Evolutionary conservation across 176 grass and related monocot species (phyloP), one percentile per base, ranked within the genome.

Genomic region (Carex kokanica): DNA sequence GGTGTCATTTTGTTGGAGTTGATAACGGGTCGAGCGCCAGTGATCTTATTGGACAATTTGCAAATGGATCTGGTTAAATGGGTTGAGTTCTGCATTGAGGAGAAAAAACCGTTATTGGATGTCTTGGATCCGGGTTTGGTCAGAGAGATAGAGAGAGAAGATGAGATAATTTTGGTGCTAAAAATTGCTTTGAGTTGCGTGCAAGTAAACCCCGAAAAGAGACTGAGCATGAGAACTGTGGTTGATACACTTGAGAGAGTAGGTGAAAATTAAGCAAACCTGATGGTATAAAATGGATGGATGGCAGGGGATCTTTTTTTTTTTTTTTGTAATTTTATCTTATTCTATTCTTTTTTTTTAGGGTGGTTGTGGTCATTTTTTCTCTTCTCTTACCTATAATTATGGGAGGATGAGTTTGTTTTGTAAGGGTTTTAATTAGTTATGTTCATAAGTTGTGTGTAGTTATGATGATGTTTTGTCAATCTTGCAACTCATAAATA

Each of bases 1-100:
- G 95, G 95, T 10, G 90, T 93, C 75, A 87, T 98, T 62, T 85
- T 98, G 83, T 88, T 98, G 2, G 95, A 95, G 89, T 85, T 98
- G 84, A 91, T 98, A 10, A 88, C 95, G 0, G 91, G 92, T 52
- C 88, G 78, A 68, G 90, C 89, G 0, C 92, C 92, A 8, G 3
- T 82, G 8, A 64, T 88, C 78, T 85, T 95, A 47, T 78, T 95
- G 83, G 92, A 98, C 70, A 93, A 93, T 55, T 77, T 85, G 84
- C 90, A 93, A 83, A 95, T 95, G 91, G 92, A 93, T 81, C 82
- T 98, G 52, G 95, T 95, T 32, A 89, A 85, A 29, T 95, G 95
- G 95, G 88, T 98, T 17, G 90, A 93, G 31, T 87, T 95, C 38
- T 98, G 90, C 74, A 98, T 98, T 21, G 86, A 95, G 69, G 92